Evolutionary conservation across 2,329 filamentous ascomycete genomes (phyloP).

Genomic region (Cytospora piceicola): DNA sequence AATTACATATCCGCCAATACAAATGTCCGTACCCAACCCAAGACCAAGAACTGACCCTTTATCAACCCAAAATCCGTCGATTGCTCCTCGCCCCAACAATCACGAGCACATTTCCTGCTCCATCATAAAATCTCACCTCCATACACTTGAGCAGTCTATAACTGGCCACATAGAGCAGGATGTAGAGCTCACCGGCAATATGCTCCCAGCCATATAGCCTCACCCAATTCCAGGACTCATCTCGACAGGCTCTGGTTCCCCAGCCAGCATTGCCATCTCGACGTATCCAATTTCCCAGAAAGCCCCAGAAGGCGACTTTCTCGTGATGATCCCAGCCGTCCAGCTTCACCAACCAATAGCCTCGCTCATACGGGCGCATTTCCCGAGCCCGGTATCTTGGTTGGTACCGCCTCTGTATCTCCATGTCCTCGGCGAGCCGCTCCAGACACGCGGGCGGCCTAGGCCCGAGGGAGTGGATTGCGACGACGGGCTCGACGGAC

Average conservation of each 20-base stretch:
- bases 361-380: conserved; percentile 68
- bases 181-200: conserved; percentile 71
- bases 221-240: conserved; percentile 51
- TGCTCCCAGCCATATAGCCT: conserved; percentile 80
- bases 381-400: conserved; percentile 53
- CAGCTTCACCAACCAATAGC: conserved; percentile 74
- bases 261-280: conserved; percentile 63
- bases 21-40: neutral
- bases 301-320: conserved; percentile 63
- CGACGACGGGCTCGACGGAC: conserved; percentile 52
- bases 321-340: conserved; percentile 53
- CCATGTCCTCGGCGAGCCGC: conserved; percentile 57
- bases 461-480: conserved; percentile 47
- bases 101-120: conserved; percentile 56
- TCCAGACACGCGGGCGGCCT: conserved; percentile 50
- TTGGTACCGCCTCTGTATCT: conserved; percentile 56
- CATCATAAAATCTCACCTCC: conserved; percentile 69
- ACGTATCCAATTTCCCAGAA: conserved; percentile 62
- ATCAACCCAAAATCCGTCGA: neutral
- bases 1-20: neutral
- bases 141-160: conserved; percentile 62
- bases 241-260: conserved; percentile 64
- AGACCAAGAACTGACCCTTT: neutral
- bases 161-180: conserved; percentile 75
- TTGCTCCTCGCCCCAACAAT: conserved; percentile 43